Evolutionary conservation across 495 filamentous ascomycete genomes (phyloP).

Genomic region (Aspergillus mulundensis): DNA sequence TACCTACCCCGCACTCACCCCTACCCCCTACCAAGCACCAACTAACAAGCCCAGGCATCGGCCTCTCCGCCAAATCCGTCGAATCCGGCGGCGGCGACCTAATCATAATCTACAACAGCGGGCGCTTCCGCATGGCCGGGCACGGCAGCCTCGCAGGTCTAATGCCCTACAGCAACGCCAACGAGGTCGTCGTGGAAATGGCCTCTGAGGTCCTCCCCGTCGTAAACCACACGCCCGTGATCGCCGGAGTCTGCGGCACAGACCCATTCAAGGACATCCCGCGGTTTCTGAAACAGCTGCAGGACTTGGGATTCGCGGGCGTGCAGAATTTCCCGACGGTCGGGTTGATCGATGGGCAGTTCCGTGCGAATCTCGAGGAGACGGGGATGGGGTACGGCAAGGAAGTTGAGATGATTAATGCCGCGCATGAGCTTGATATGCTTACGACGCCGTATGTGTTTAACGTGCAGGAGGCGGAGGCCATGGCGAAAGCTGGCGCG

Average conservation of each 20-base stretch:
- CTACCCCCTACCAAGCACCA: too few species aligned
- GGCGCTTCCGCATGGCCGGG: conserved; percentile 70
- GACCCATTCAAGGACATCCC: conserved; percentile 61
- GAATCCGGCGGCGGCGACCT: conserved; percentile 64
- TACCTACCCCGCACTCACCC: conserved; percentile 13
- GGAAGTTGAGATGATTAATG: conserved; percentile 61
- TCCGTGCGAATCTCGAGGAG: conserved; percentile 63
- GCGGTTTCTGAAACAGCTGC: conserved; percentile 53
- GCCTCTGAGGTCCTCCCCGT: conserved; percentile 58
- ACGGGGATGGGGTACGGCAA: conserved; percentile 63
- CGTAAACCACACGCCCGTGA: conserved; percentile 55
- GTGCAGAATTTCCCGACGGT: conserved; percentile 74
- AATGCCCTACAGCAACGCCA: conserved; percentile 70
- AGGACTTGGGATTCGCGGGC: conserved; percentile 57
- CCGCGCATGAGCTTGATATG: conserved; percentile 52
- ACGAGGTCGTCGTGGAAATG: conserved; percentile 66
- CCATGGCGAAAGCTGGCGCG: conserved; percentile 60
- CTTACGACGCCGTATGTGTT: conserved; percentile 70
- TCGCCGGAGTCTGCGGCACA: conserved; percentile 64
- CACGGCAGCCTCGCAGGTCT: conserved; percentile 65
- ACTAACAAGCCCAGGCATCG: conserved; percentile 45
- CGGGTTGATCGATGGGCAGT: conserved; percentile 63
- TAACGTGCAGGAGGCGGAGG: conserved; percentile 50
- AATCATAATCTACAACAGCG: conserved; percentile 70
- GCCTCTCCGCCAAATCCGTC: conserved; percentile 65